A percentile compares a stretch with the other conserved stretches of the same genome.
Conservation (phyloP, 2,329 filamentous ascomycete species). For the Colletotrichum cuscutae region DNA sequence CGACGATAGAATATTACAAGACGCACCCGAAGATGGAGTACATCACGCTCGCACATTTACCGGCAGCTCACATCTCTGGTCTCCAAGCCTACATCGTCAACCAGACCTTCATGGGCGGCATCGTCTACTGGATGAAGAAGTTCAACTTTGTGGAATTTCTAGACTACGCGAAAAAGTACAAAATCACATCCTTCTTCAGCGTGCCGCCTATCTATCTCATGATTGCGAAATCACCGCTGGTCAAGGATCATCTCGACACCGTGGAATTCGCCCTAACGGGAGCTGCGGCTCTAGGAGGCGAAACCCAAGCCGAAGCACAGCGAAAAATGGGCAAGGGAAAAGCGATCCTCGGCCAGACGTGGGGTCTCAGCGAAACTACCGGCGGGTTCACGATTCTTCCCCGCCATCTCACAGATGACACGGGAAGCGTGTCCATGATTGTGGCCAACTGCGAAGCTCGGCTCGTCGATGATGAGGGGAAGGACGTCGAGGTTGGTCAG, state of each 20-base stretch:
- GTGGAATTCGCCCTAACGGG: constrained; percentile 60
- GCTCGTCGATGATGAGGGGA: constrained; percentile 51
- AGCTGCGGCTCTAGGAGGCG: constrained; percentile 66
- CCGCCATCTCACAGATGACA: constrained; percentile 50
- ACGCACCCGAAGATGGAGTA: constrained; percentile 41
- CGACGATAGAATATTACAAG: constrained; percentile 43
- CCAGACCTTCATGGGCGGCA: constrained; percentile 52
- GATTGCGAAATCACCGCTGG: constrained; percentile 65
- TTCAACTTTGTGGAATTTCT: constrained; percentile 69
- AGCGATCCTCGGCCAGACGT: constrained; percentile 61
- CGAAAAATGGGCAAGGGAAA: constrained; percentile 56
- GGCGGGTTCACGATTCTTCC: constrained; percentile 58
- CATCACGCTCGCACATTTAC: constrained; percentile 54
- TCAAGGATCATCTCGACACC: constrained; percentile 64
- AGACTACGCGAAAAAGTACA: constrained; percentile 58
- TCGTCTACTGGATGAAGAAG: constrained; percentile 70
- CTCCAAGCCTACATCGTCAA: constrained; percentile 56
- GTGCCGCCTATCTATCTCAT: constrained; percentile 71
- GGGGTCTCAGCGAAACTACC: constrained; percentile 68
- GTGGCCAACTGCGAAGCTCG: constrained; percentile 49
- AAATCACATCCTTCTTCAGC: constrained; percentile 65
- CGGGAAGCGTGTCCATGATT: constrained; percentile 57
- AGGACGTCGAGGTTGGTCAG: constrained; percentile 50
- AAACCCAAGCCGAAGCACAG: constrained; percentile 61
- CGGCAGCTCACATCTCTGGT: constrained; percentile 58